A percentile compares a stretch with the other conserved stretches of the same genome.
Conservation (phyloP, 176 grass and related monocot species). For the Miscanthus lutarioriparius region DNA sequence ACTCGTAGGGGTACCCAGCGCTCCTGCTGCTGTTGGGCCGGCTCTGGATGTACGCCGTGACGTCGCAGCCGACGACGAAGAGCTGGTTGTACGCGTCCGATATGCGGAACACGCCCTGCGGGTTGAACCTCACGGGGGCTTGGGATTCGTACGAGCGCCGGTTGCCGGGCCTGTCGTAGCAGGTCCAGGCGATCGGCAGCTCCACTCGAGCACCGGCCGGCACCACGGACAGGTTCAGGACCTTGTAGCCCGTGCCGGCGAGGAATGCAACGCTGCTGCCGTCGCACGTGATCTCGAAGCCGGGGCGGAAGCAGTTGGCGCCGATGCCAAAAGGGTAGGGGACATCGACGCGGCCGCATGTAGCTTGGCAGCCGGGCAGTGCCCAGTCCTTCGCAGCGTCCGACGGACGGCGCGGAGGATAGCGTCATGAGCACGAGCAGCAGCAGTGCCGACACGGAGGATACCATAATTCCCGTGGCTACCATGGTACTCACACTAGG, state of each 20-base stretch:
- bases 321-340: constrained; percentile 8
- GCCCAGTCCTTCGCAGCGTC: too few relatives aligned
- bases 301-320: neutral
- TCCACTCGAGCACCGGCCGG: neutral
- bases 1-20: neutral
- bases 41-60: neutral
- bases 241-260: neutral
- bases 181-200: neutral
- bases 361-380: too few relatives aligned
- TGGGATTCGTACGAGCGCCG: neutral
- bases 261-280: neutral
- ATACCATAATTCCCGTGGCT: too few relatives aligned
- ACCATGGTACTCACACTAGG: too few relatives aligned
- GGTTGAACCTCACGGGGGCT: neutral
- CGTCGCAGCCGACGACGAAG: constrained; percentile 22
- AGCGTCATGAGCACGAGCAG: too few relatives aligned
- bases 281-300: too few relatives aligned
- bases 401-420: too few relatives aligned
- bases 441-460: too few relatives aligned
- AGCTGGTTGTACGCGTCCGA: constrained; percentile 17
- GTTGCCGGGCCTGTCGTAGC: constrained; percentile 7
- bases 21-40: neutral
- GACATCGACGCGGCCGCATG: neutral
- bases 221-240: neutral
- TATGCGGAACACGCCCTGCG: constrained; percentile 10